These are phyloP conservation scores for Cryptococcus amylolentus DNA, from an alignment of 1,284 basidiomycete genomes.

Conservation along the genomic window DNA sequence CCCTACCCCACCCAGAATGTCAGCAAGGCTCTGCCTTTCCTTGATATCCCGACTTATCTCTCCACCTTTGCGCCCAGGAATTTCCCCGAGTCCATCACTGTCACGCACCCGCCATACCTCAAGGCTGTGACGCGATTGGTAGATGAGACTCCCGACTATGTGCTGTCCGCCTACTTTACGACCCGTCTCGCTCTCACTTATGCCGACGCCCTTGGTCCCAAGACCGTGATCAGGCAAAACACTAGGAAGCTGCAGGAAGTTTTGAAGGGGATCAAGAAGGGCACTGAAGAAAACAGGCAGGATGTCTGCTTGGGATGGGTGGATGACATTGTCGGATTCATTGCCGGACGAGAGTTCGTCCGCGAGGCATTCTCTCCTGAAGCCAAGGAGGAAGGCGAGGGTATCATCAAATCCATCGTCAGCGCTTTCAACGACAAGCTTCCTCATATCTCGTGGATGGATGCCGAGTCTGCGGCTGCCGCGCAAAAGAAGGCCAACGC, in stretches of 20 bases:
- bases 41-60: slow-evolving; percentile 80
- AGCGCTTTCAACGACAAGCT: slow-evolving; percentile 78
- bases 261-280: slow-evolving; percentile 79
- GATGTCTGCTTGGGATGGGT: slow-evolving; percentile 56
- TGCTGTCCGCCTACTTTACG: slow-evolving; percentile 76
- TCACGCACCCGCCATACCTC: slow-evolving; percentile 80
- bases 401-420: slow-evolving; percentile 84
- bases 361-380: slow-evolving; percentile 79
- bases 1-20: slow-evolving; percentile 68
- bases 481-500: slow-evolving; percentile 69
- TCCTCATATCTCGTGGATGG: slow-evolving; percentile 83
- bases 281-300: slow-evolving; percentile 74
- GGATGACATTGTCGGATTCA: slow-evolving; percentile 53
- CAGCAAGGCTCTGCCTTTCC: slow-evolving; percentile 66
- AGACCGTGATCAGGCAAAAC: slow-evolving; percentile 71
- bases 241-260: slow-evolving; percentile 65
- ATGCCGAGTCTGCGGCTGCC: slow-evolving; percentile 71
- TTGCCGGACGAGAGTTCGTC: slow-evolving; percentile 66
- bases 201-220: slow-evolving; percentile 65
- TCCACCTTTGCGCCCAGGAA: slow-evolving; percentile 73
- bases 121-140: slow-evolving; percentile 67
- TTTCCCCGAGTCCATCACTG: slow-evolving; percentile 71
- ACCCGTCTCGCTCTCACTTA: slow-evolving; percentile 64
- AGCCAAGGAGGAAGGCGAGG: slow-evolving; percentile 73
- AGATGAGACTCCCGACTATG: slow-evolving; percentile 63